Evolutionary conservation across 768 basidiomycete genomes (phyloP).

Genomic region (Gloeopeniophorella convolvens): DNA sequence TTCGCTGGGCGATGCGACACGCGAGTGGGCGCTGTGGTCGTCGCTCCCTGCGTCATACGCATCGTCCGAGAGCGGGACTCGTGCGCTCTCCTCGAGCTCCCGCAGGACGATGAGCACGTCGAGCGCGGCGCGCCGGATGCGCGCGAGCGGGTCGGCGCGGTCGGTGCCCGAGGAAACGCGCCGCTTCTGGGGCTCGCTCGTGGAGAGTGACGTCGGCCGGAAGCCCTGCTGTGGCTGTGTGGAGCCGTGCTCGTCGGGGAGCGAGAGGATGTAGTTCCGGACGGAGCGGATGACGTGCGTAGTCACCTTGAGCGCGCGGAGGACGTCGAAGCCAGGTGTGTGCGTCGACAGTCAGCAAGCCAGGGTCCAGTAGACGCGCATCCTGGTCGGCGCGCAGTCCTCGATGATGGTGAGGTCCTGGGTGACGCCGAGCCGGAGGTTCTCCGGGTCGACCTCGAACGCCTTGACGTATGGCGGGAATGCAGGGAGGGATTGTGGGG

Average conservation of each 20-base stretch:
- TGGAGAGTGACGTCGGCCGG: constrained; percentile 42
- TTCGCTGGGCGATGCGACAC: constrained; percentile 37
- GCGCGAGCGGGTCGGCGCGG: constrained; percentile 52
- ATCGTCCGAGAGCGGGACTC: constrained; percentile 72
- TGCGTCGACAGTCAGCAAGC: constrained; percentile 9
- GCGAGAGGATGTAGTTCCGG: constrained; percentile 74
- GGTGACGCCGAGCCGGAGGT: constrained; percentile 68
- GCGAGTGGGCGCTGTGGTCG: constrained; percentile 42
- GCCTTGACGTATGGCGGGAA: constrained; percentile 55
- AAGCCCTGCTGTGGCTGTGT: constrained; percentile 38
- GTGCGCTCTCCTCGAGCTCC: constrained; percentile 69
- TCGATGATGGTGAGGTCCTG: constrained; percentile 64
- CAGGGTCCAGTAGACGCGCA: background rate
- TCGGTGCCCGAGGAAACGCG: constrained; percentile 29
- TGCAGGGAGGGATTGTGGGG: constrained; percentile 37
- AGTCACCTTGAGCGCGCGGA: constrained; percentile 68
- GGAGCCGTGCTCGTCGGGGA: constrained; percentile 40
- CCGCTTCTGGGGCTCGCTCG: constrained; percentile 31
- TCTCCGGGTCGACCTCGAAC: constrained; percentile 69
- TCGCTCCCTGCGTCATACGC: constrained; percentile 79
- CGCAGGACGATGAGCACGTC: constrained; percentile 79
- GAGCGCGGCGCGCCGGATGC: constrained; percentile 71
- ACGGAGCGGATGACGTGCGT: constrained; percentile 77
- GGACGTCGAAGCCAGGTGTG: constrained; percentile 45
- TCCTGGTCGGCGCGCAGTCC: constrained; percentile 31